Conservation (phyloP, 2,329 filamentous ascomycete genomes). For the Penicillium sp. region DNA sequence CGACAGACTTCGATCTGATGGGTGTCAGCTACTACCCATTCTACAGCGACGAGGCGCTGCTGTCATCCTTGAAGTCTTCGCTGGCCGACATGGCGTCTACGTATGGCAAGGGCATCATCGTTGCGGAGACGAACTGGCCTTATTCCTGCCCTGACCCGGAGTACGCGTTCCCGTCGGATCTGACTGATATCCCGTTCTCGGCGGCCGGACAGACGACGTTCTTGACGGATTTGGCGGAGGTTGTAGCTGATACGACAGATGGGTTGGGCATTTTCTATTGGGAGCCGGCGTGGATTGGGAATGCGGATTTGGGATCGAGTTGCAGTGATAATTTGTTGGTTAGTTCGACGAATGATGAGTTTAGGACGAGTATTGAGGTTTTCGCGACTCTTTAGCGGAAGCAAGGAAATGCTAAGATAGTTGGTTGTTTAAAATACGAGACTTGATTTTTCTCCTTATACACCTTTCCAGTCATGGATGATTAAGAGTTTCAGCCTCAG, state of each 20-base stretch:
- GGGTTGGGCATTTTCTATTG: slow-evolving; percentile 66
- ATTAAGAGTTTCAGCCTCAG: too few relatives aligned
- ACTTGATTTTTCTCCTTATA: too few relatives aligned
- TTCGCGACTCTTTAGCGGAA: slow-evolving; percentile 32
- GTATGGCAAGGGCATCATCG: slow-evolving; percentile 64
- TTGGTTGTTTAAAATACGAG: too few relatives aligned
- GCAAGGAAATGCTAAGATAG: too few relatives aligned
- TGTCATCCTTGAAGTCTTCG: slow-evolving; percentile 53
- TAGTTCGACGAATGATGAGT: slow-evolving; percentile 47
- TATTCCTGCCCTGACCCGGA: slow-evolving; percentile 56
- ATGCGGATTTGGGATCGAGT: slow-evolving; percentile 61
- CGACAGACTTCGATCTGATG: slow-evolving; percentile 65
- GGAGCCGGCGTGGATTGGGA: slow-evolving; percentile 69
- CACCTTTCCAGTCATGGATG: too few relatives aligned
- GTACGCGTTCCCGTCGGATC: slow-evolving; percentile 59
- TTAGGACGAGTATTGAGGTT: slow-evolving; percentile 55
- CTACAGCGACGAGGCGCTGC: slow-evolving; percentile 58
- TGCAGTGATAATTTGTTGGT: slow-evolving; percentile 64
- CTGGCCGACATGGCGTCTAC: slow-evolving; percentile 57
- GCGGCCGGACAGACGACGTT: slow-evolving; percentile 61
- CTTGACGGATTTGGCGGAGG: slow-evolving; percentile 55
- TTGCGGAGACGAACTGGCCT: slow-evolving; percentile 70
- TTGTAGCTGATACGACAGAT: slow-evolving; percentile 51
- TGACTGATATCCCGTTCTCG: slow-evolving; percentile 58
- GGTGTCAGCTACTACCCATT: slow-evolving; percentile 73